Evolutionary conservation across 768 basidiomycete species (phyloP).

Genomic region (Tulasnella sp.): DNA sequence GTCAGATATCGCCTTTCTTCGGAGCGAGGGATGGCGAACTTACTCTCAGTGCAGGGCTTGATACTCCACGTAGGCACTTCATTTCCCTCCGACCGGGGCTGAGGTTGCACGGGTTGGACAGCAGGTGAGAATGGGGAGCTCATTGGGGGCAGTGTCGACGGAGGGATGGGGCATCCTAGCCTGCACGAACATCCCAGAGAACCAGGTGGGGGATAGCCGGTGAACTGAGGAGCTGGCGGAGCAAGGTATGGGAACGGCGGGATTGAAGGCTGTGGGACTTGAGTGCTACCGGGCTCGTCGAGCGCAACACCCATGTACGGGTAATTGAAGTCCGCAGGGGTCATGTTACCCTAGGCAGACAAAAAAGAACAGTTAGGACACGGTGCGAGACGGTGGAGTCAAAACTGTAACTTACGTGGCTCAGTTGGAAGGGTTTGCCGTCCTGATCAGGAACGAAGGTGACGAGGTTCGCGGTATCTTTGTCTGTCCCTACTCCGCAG

Average conservation of each 20-base stretch:
- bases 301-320: not conserved
- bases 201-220: too few species aligned
- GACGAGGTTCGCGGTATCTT: not conserved
- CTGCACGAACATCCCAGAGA: too few species aligned
- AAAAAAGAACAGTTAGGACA: too few species aligned
- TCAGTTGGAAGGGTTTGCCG: not conserved
- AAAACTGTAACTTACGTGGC: not conserved
- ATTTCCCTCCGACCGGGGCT: too few species aligned
- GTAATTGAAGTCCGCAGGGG: not conserved
- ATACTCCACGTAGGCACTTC: not conserved
- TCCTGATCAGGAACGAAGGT: not conserved
- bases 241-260: too few species aligned
- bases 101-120: too few species aligned
- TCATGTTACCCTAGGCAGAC: not conserved
- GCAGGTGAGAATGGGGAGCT: too few species aligned
- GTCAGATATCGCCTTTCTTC: not conserved
- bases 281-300: not conserved
- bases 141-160: too few species aligned
- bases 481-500: not conserved
- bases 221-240: too few species aligned
- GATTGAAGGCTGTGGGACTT: not conserved
- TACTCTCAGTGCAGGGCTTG: not conserved
- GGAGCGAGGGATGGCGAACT: not conserved
- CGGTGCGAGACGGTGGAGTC: too few species aligned
- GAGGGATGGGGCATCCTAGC: too few species aligned